Evolutionary conservation across 2,329 filamentous ascomycete genomes (phyloP).

Genomic region (Aspergillus sclerotialis): DNA sequence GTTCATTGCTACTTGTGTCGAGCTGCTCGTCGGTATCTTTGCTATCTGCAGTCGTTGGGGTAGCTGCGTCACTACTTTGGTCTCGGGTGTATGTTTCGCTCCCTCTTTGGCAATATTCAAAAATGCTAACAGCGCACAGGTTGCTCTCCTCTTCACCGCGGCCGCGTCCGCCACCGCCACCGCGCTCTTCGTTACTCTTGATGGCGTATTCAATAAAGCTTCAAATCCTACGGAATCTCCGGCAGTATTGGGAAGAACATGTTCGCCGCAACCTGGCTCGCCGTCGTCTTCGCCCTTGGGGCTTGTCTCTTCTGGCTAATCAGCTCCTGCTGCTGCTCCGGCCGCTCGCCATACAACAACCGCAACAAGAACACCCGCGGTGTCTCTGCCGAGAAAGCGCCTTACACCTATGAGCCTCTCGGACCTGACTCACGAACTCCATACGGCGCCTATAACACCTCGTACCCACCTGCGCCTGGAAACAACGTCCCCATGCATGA

Average conservation of each 20-base stretch:
- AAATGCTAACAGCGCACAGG: conserved; percentile 21
- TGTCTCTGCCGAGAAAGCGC: conserved; percentile 52
- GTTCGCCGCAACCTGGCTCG: conserved; percentile 70
- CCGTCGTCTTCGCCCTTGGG: conserved; percentile 66
- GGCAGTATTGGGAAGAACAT: conserved; percentile 61
- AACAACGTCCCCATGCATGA: conserved; percentile 19
- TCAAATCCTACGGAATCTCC: conserved; percentile 65
- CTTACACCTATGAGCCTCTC: conserved; percentile 55
- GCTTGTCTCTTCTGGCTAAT: conserved; percentile 86
- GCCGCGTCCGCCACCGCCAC: conserved; percentile 68
- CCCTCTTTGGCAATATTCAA: conserved; percentile 18
- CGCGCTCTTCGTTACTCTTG: conserved; percentile 63
- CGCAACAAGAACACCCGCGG: conserved; percentile 33
- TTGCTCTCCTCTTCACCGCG: conserved; percentile 51
- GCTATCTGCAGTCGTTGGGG: conserved; percentile 76
- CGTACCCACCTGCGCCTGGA: conserved; percentile 19
- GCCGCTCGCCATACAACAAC: conserved; percentile 47
- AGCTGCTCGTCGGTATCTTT: conserved; percentile 72
- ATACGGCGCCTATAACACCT: conserved; percentile 16
- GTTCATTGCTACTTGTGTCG: conserved; percentile 60
- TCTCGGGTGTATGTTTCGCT: conserved; percentile 56
- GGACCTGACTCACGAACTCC: conserved; percentile 17
- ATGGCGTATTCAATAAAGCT: conserved; percentile 60
- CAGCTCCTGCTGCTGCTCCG: conserved; percentile 85
- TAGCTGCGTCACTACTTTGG: conserved; percentile 73